These are phyloP conservation scores for Posidonia australis DNA, from an alignment of 106 monocot genomes.

Conservation along the genomic window DNA sequence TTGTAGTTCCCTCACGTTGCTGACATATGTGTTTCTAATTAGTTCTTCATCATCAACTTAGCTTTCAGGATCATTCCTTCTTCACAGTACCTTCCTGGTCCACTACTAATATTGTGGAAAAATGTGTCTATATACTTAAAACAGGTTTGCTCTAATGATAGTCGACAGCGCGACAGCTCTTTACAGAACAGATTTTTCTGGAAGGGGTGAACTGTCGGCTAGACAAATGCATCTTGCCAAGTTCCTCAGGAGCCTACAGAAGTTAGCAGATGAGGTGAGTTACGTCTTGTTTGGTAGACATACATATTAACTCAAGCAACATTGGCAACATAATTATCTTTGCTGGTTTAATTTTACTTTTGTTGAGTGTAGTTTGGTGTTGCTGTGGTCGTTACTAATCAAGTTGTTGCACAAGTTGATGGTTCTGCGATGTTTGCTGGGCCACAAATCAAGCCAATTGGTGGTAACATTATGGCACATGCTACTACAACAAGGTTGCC, in stretches of 20 bases:
- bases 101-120: not conserved
- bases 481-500: slow-evolving; percentile 81
- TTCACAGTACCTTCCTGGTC: no score
- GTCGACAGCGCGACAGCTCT: slow-evolving; percentile 71
- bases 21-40: no score
- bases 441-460: slow-evolving; percentile 88
- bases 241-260: slow-evolving; percentile 70
- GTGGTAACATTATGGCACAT: slow-evolving; percentile 98
- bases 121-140: not conserved
- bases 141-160: slow-evolving; percentile 75
- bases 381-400: slow-evolving; percentile 89
- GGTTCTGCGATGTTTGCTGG: slow-evolving; percentile 89
- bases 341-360: not conserved
- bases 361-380: slow-evolving; percentile 63
- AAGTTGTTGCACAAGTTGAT: slow-evolving; percentile 98
- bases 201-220: slow-evolving; percentile 69
- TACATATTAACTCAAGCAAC: no score
- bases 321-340: not conserved
- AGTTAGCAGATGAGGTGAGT: slow-evolving; percentile 55
- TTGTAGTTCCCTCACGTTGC: no score
- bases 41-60: no score
- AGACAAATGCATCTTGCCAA: slow-evolving; percentile 76
- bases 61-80: no score
- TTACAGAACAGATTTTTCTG: slow-evolving; percentile 70
- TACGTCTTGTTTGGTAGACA: no score